These are phyloP conservation scores for Keithomyces neogunnii DNA, from an alignment of 2,329 filamentous ascomycete species.

Conservation along the genomic window DNA sequence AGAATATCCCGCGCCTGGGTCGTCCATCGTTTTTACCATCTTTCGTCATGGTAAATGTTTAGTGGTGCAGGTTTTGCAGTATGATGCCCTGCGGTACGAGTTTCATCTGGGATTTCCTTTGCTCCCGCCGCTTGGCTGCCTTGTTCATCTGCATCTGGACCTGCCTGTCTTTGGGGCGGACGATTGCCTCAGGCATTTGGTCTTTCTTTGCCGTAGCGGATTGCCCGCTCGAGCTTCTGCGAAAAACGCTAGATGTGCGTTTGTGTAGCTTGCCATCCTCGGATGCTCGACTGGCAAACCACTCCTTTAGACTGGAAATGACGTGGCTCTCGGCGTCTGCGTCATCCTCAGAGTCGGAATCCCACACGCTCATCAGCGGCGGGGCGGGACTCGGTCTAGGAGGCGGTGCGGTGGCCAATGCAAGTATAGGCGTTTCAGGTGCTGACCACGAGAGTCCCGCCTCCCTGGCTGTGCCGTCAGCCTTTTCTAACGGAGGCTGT, in stretches of 20 bases:
- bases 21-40: background rate
- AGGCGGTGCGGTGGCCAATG: conserved; percentile 2
- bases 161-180: conserved; percentile 1
- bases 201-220: conserved; percentile 14
- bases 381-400: conserved; percentile 7
- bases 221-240: conserved; percentile 8
- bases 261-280: conserved; percentile 4
- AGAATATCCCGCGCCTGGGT: background rate
- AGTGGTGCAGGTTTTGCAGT: background rate
- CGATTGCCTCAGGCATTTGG: conserved; percentile 11
- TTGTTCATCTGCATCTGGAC: conserved; percentile 3
- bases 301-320: conserved; percentile 8
- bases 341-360: conserved; percentile 23
- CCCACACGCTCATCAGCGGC: conserved; percentile 20
- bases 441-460: background rate
- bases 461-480: background rate
- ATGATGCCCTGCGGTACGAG: background rate
- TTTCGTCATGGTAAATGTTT: background rate
- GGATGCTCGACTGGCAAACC: conserved; percentile 7
- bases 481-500: background rate
- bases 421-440: background rate
- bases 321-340: conserved; percentile 17
- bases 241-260: conserved; percentile 3
- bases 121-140: conserved; percentile 3
- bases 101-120: background rate